Conservation (phyloP, 208 protist genomes). For the Lotmaria passim region DNA sequence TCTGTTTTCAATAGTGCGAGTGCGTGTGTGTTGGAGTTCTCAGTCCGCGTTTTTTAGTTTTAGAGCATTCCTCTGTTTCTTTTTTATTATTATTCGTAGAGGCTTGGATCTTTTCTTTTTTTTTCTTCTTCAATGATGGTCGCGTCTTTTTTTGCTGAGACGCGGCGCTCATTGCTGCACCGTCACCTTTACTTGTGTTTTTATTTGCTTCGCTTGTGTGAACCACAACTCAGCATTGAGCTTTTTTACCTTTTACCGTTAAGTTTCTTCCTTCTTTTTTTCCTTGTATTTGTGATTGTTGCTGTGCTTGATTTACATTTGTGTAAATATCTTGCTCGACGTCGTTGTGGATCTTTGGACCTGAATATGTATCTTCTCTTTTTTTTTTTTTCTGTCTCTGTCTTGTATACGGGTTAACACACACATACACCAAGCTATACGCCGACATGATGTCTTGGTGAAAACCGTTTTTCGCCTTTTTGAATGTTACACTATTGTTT, state of each 20-base stretch:
- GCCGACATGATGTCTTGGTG: background rate
- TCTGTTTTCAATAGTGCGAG: background rate
- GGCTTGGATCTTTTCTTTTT: conserved; percentile 3
- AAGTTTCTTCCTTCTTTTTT: background rate
- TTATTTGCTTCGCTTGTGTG: background rate
- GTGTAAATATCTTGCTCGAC: too few species aligned
- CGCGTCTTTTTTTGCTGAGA: background rate
- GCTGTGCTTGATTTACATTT: background rate
- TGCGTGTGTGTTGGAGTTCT: too few species aligned
- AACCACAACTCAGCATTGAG: conserved; percentile 6
- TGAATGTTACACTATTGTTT: conserved; percentile 4
- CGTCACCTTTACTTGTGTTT: background rate
- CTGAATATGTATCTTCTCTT: too few species aligned
- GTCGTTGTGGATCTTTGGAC: too few species aligned
- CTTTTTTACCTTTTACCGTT: background rate
- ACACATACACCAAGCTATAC: too few species aligned
- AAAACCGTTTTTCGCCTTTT: background rate
- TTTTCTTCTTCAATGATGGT: background rate
- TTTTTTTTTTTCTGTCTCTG: too few species aligned
- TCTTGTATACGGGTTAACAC: too few species aligned
- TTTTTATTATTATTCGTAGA: background rate
- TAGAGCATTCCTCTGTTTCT: background rate
- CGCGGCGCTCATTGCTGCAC: too few species aligned
- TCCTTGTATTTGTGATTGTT: conserved; percentile 11
- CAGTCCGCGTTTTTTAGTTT: conserved; percentile 10